Conservation (phyloP, 345 rosid species). For the Nephelium lappaceum region DNA sequence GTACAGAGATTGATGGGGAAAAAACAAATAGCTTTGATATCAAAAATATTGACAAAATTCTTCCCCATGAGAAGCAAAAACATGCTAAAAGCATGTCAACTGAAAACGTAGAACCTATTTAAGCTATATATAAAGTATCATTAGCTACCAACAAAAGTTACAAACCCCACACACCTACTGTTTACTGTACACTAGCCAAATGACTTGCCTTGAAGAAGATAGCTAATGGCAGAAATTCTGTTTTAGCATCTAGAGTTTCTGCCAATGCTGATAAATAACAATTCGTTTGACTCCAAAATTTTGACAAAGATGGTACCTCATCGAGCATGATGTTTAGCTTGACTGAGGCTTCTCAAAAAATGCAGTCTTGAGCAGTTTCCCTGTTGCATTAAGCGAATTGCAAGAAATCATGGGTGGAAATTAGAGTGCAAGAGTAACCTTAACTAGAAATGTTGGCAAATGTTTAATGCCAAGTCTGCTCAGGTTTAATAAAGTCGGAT, state of each 20-base stretch:
- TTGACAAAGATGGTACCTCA: background rate
- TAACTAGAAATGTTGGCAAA: background rate
- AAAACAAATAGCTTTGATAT: background rate
- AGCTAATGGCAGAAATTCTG: background rate
- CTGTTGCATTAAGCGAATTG: slow-evolving; percentile 9
- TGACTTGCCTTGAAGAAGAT: slow-evolving; percentile 26
- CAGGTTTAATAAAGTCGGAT: too few relatives aligned
- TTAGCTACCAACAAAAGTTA: background rate
- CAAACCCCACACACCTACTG: slow-evolving; percentile 1
- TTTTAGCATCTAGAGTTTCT: background rate
- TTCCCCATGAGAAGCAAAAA: background rate
- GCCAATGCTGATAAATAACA: background rate
- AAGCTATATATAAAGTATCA: background rate
- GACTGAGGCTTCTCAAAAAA: background rate
- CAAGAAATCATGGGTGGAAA: background rate
- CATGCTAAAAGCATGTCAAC: background rate
- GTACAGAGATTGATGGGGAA: background rate
- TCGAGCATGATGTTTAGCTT: background rate
- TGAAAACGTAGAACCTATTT: background rate
- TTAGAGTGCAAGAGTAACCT: background rate
- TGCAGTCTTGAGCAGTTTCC: slow-evolving; percentile 24
- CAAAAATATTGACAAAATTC: slow-evolving; percentile 16
- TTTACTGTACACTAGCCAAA: slow-evolving; percentile 36
- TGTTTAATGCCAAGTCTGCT: too few relatives aligned
- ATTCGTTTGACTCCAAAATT: background rate